These are phyloP conservation scores for Wilhelminamyces savonicus DNA, from an alignment of 805 yeast species.

Conservation along the genomic window DNA sequence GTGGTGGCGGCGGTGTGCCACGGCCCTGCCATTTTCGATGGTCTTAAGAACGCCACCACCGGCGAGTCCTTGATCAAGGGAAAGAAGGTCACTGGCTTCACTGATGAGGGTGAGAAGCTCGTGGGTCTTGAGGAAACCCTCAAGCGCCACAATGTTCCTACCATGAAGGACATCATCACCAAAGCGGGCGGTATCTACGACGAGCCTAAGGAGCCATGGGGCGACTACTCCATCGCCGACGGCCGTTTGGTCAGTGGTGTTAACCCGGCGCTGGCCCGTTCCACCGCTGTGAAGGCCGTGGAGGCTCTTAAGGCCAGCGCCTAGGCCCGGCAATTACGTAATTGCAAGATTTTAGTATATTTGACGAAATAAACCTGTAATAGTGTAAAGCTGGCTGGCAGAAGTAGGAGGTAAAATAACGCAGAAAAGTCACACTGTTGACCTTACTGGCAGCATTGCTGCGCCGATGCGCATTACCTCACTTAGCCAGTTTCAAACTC, in stretches of 20 bases:
- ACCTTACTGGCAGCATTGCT: too few relatives aligned
- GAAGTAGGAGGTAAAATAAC: too few relatives aligned
- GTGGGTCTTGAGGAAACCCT: background rate
- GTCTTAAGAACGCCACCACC: constrained; percentile 33
- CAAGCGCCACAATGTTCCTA: background rate
- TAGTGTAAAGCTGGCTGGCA: too few relatives aligned
- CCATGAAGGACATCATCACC: background rate
- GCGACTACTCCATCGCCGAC: constrained; percentile 44
- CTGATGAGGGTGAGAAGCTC: constrained; percentile 45
- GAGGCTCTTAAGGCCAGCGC: constrained; percentile 4
- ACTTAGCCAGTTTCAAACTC: too few relatives aligned
- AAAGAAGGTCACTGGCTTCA: constrained; percentile 55
- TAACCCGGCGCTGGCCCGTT: constrained; percentile 52
- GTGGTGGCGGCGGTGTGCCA: constrained; percentile 63
- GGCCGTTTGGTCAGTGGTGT: constrained; percentile 61
- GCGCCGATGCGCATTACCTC: too few relatives aligned
- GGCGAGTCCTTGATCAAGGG: constrained; percentile 45
- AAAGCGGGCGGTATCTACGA: constrained; percentile 35
- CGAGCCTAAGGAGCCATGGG: constrained; percentile 48
- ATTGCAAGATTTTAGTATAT: background rate
- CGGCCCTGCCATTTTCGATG: constrained; percentile 56
- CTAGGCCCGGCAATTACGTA: background rate
- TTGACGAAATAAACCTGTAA: too few relatives aligned
- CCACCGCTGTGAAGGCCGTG: constrained; percentile 40
- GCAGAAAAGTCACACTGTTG: too few relatives aligned